phyloP scores from a whole-genome alignment of 202 grass and related monocot genomes.

The Alloteropsis angusta region DNA sequence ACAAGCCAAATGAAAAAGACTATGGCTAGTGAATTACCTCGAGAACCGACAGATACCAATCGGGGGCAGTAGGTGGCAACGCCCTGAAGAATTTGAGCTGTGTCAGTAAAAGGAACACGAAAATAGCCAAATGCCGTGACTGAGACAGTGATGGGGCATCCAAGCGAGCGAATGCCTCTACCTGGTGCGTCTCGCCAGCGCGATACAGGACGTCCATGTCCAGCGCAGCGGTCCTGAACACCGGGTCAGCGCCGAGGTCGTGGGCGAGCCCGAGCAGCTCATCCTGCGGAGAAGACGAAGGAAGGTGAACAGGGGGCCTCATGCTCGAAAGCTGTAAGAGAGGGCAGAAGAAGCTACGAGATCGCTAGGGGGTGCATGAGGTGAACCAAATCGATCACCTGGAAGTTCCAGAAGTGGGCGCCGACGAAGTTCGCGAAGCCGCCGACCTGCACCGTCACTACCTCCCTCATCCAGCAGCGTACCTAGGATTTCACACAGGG shows the following conservation, averaged over 20 bases:
- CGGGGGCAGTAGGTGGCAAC: conserved; percentile 65
- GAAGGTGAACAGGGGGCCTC: conserved; percentile 11
- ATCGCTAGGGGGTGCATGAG: background rate
- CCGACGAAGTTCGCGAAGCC: conserved; percentile 70
- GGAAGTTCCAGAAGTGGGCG: conserved; percentile 76
- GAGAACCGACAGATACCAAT: conserved; percentile 63
- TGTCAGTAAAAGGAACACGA: background rate
- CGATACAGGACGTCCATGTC: conserved; percentile 85
- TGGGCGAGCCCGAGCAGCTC: conserved; percentile 81
- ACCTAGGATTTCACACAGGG: too few species aligned
- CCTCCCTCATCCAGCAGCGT: conserved; percentile 37
- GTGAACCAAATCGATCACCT: conserved; percentile 18
- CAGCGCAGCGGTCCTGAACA: conserved; percentile 42
- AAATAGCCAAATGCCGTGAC: background rate
- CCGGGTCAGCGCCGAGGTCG: conserved; percentile 40
- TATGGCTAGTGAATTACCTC: conserved; percentile 37
- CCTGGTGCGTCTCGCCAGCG: conserved; percentile 71
- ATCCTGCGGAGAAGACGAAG: conserved; percentile 44
- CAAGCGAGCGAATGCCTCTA: background rate
- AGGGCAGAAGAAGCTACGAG: background rate
- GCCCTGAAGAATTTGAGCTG: conserved; percentile 46
- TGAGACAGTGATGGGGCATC: background rate
- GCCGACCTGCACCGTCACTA: conserved; percentile 84
- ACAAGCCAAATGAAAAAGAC: background rate
- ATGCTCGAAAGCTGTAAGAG: conserved; percentile 15